A percentile compares a stretch with the other conserved stretches of the same genome.
These are phyloP conservation scores for Chlorella sorokiniana DNA, from an alignment of 139 green algal species.

Conservation along the genomic window DNA sequence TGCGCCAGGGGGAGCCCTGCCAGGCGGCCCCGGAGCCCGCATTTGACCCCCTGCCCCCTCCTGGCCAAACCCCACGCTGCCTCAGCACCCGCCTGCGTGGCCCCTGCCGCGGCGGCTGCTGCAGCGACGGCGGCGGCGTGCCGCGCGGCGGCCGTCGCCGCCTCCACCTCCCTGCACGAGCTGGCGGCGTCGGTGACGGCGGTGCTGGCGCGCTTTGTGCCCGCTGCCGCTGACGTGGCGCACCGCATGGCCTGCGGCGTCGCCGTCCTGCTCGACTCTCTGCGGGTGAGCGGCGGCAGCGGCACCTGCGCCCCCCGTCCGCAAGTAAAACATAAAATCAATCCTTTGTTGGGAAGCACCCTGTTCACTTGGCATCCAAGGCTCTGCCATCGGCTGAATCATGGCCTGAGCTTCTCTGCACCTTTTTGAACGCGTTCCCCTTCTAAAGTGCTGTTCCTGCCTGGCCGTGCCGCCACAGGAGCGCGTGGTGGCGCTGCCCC, in stretches of 20 bases:
- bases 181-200: slow-evolving; percentile 1
- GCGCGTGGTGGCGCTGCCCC: slow-evolving; percentile 1
- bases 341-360: no score
- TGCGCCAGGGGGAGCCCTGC: slow-evolving; percentile 45
- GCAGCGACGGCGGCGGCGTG: no score
- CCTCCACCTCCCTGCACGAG: background rate
- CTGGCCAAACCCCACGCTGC: background rate
- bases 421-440: background rate
- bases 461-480: no score
- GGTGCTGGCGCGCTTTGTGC: slow-evolving; percentile 12
- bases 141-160: background rate
- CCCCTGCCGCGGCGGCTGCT: background rate
- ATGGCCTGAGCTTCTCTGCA: no score
- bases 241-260: background rate
- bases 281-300: slow-evolving; percentile 15
- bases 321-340: no score
- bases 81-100: background rate
- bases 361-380: no score
- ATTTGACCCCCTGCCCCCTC: background rate
- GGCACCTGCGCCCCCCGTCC: no score
- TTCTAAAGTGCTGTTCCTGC: background rate
- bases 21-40: background rate
- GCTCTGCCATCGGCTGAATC: no score
- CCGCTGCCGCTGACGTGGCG: background rate
- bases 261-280: background rate